Base-by-base conservation (phyloP, 2,329 filamentous ascomycete species). In the Botrytis tulipae region DNA sequence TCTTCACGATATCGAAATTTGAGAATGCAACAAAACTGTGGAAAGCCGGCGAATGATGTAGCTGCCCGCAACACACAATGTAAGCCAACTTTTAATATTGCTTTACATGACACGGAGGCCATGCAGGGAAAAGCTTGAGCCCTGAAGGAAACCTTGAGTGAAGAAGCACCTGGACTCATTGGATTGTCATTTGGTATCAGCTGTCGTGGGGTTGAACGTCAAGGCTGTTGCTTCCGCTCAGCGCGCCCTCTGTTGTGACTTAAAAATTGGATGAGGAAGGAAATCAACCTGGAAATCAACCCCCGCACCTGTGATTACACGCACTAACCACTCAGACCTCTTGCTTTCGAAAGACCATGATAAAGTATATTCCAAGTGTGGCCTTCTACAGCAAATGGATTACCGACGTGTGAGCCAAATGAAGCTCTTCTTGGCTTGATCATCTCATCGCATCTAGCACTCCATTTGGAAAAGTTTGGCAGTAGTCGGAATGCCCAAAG, bases 221-320 rank as follows among this genome's bases (percentile, higher is more conserved):
- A 72, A 66, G 61, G 61, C 61, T 72, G 61, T 51, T 72, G 22
- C 42, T 67, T 54, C 70, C 61, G 70, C 29, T 35, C 61, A 57
- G 70, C 70, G 70, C 70, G 29, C 71, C 62, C 60, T n/a, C 71
- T 40, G 35, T 57, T 72, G 51, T 62, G 51, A 72, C 71, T 60
- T 63, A 10, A 68, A 32, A 29, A 35, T 48, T 61, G 14, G n/a
- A 68, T 60, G 40, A 68, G 70, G 62, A 60, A 72, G 67, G 57
- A 72, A 71, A 72, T 68, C 62, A 44, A 22, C 70, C 62, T 59
- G 59, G 59, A 29, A n/a, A 16, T 42, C 22, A 63, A 40, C 25
- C 59, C 37, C 40, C 40, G 60, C 70, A 59, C 29, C 32, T 32
- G 4, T 67, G 35, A 57, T 67, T 67, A 72, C 40, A 59, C 71